A percentile compares a stretch with the other conserved stretches of the same genome.
Evolutionary conservation across 2,329 filamentous ascomycete genomes (phyloP).

Genomic region (Penicillium sp.): DNA sequence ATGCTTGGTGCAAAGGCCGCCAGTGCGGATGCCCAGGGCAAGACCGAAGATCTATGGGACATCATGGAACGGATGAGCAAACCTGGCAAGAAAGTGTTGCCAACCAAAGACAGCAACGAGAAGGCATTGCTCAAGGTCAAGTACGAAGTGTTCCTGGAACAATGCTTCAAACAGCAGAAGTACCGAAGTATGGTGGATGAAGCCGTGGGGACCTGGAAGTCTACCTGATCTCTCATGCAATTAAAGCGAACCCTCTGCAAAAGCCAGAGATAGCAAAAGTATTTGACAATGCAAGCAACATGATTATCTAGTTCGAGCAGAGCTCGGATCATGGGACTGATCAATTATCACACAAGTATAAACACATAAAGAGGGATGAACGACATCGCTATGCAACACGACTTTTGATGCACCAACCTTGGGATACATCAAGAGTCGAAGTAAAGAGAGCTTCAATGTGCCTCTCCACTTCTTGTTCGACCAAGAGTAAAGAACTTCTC

Average conservation of each 20-base stretch:
- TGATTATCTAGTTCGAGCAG: background rate
- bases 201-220: conserved; percentile 49
- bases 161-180: conserved; percentile 80
- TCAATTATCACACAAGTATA: background rate
- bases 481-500: conserved; percentile 49
- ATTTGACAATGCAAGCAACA: background rate
- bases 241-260: background rate
- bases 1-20: conserved; percentile 99
- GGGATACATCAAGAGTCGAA: background rate
- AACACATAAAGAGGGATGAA: background rate
- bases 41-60: conserved; percentile 85
- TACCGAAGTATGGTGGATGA: conserved; percentile 80
- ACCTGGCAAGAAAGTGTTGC: conserved; percentile 79
- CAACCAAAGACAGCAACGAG: conserved; percentile 70
- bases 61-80: conserved; percentile 99
- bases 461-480: conserved; percentile 36
- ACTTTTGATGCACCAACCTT: background rate
- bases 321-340: background rate
- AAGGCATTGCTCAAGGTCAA: conserved; percentile 82
- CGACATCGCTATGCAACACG: conserved; percentile 9
- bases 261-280: background rate
- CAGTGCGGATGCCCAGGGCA: conserved; percentile 72
- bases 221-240: conserved; percentile 4
- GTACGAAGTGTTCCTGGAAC: conserved; percentile 94
- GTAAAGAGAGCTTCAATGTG: conserved; percentile 28